Conservation (phyloP, 257 asterid genomes). For the Ilex asprella region DNA sequence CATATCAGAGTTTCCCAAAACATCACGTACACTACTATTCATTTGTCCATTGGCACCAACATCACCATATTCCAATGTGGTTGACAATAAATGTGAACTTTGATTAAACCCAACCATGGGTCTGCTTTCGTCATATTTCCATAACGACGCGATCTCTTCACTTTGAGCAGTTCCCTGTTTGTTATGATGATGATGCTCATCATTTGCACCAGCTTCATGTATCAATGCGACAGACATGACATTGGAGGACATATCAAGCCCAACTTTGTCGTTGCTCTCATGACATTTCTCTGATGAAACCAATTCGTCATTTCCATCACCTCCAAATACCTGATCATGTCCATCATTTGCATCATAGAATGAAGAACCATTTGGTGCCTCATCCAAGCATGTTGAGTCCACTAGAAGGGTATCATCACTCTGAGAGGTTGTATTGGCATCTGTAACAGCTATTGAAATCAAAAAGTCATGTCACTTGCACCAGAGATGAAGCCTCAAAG, state of each 20-base stretch:
- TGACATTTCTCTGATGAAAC: conserved; percentile 8
- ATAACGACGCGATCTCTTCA: conserved; percentile 16
- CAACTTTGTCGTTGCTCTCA: conserved; percentile 7
- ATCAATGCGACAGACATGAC: conserved; percentile 21
- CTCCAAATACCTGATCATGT: conserved; percentile 14
- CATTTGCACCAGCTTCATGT: conserved; percentile 15
- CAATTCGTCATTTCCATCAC: conserved; percentile 13
- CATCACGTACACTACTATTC: conserved; percentile 8
- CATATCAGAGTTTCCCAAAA: conserved; percentile 9
- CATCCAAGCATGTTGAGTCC: conserved; percentile 15
- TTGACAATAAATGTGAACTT: conserved; percentile 10
- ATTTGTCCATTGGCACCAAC: conserved; percentile 3
- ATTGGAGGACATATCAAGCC: conserved; percentile 13
- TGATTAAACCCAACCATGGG: conserved; percentile 14
- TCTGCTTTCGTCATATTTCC: conserved; percentile 14
- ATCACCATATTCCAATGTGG: conserved; percentile 15
- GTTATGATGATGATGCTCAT: conserved; percentile 8
- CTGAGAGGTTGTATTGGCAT: conserved; percentile 8
- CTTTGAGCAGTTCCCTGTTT: conserved; percentile 17
- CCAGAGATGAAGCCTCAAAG: no score
- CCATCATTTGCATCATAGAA: conserved; percentile 15
- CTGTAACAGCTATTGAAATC: conserved; percentile 17
- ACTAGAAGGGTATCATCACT: conserved; percentile 10
- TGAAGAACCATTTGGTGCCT: conserved; percentile 19
- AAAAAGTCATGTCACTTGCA: not conserved